Evolutionary conservation across 164 flowering plant genomes (phyloP).

Genomic region (Nelumbo lutea): DNA sequence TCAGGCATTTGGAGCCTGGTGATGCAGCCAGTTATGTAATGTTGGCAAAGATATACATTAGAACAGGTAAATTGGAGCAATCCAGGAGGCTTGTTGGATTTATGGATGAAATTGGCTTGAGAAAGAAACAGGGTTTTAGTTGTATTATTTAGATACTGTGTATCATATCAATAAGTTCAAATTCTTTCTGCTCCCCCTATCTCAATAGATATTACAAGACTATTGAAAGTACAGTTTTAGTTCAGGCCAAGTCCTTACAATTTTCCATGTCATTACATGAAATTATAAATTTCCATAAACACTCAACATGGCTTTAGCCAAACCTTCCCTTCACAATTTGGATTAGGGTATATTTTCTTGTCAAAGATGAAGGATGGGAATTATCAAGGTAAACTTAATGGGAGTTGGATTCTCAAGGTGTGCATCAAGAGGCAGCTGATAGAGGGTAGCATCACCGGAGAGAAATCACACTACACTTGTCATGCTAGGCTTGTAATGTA

Average conservation of each 20-base stretch:
- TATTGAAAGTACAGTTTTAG: not conserved
- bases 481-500: constrained; percentile 45
- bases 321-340: too few species aligned
- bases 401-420: constrained; percentile 17
- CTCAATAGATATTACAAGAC: not conserved
- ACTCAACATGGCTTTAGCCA: too few species aligned
- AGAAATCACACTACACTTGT: constrained; percentile 40
- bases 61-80: constrained; percentile 16
- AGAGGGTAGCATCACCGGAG: constrained; percentile 34
- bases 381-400: constrained; percentile 10
- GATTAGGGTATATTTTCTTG: too few species aligned
- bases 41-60: constrained; percentile 24
- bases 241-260: not conserved
- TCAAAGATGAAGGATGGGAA: constrained; percentile 7
- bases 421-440: constrained; percentile 19
- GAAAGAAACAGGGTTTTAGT: constrained; percentile 20
- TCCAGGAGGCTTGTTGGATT: constrained; percentile 13
- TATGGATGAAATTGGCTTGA: constrained; percentile 22
- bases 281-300: not conserved
- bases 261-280: not conserved
- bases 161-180: not conserved
- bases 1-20: constrained; percentile 19
- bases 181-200: not conserved
- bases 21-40: constrained; percentile 24
- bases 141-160: constrained; percentile 14